Percentiles rank a stretch among this genome's conserved stretches.
These are phyloP conservation scores for Didymella keratinophila DNA, from an alignment of 2,329 filamentous ascomycete genomes.

Conservation along the genomic window DNA sequence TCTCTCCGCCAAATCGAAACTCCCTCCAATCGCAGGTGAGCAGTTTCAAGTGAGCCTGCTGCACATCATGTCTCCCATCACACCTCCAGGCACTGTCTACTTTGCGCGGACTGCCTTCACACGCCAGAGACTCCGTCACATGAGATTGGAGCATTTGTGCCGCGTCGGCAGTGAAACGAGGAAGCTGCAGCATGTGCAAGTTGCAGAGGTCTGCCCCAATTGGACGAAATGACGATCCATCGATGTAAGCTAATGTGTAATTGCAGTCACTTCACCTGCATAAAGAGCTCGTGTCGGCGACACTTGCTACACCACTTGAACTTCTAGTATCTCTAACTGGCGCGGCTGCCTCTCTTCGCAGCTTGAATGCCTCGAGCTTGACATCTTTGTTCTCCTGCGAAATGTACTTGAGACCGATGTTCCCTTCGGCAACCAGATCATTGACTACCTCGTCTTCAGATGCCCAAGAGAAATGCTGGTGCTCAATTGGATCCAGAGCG, in stretches of 20 bases:
- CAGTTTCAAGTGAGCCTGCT: constrained; percentile 4
- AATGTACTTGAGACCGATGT: constrained; percentile 42
- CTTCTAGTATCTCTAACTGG: neutral
- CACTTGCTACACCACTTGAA: constrained; percentile 2
- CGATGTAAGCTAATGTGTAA: constrained; percentile 8
- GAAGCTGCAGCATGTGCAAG: constrained; percentile 13
- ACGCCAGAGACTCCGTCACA: constrained; percentile 5
- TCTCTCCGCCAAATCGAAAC: constrained; percentile 5
- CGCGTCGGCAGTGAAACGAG: neutral
- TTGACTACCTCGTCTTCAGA: constrained; percentile 51
- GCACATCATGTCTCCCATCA: constrained; percentile 4
- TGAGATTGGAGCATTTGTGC: constrained; percentile 3
- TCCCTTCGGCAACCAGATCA: constrained; percentile 34
- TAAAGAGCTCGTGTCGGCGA: constrained; percentile 10
- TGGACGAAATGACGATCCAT: neutral
- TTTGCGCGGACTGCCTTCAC: neutral
- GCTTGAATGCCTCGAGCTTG: constrained; percentile 47
- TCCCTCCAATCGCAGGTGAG: constrained; percentile 8
- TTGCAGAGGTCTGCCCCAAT: constrained; percentile 1
- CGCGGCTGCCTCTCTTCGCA: constrained; percentile 24
- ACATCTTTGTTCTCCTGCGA: constrained; percentile 41
- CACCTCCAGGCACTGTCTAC: neutral
- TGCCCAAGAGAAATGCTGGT: constrained; percentile 52
- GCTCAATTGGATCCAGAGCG: constrained; percentile 52
- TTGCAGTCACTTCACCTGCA: constrained; percentile 16